Evolutionary conservation across 768 basidiomycete genomes (phyloP).

Genomic region (Boletus sp.): DNA sequence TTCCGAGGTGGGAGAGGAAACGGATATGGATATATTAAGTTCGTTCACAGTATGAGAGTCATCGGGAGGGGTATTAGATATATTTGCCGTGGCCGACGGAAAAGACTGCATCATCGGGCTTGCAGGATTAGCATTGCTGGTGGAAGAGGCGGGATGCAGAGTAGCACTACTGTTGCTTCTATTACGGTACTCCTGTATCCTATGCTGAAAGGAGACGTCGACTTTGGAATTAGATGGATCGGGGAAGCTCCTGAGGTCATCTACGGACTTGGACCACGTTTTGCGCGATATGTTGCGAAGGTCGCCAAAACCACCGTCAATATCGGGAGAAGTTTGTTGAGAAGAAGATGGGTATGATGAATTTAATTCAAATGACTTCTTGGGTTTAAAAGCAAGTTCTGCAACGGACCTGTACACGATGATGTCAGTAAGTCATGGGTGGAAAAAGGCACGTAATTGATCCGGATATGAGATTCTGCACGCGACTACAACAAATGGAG

Average conservation of each 20-base stretch:
- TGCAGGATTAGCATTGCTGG: slow-evolving; percentile 24
- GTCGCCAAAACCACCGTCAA: slow-evolving; percentile 53
- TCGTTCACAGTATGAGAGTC: slow-evolving; percentile 21
- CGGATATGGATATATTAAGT: slow-evolving; percentile 45
- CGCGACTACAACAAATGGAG: slow-evolving; percentile 4
- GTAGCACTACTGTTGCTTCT: slow-evolving; percentile 58
- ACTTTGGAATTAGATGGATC: slow-evolving; percentile 34
- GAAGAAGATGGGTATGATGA: slow-evolving; percentile 32
- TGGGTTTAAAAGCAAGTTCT: slow-evolving; percentile 53
- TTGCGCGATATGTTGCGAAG: slow-evolving; percentile 67
- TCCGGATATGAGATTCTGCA: not conserved
- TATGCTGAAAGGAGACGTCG: slow-evolving; percentile 55
- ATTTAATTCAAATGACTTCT: slow-evolving; percentile 45
- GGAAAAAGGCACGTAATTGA: slow-evolving; percentile 5
- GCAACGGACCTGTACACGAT: slow-evolving; percentile 54
- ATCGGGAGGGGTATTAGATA: slow-evolving; percentile 23
- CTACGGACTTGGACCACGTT: slow-evolving; percentile 77
- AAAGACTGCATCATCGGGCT: slow-evolving; percentile 42
- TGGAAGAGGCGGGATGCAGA: slow-evolving; percentile 37
- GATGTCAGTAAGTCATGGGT: slow-evolving; percentile 21
- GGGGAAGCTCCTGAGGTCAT: slow-evolving; percentile 66
- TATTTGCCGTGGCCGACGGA: slow-evolving; percentile 32
- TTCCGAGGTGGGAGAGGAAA: slow-evolving; percentile 44
- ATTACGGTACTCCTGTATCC: slow-evolving; percentile 62
- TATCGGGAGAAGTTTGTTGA: slow-evolving; percentile 29